Base-by-base conservation (phyloP, 192 early-diverging fungal species). In the Podila horticola region DNA sequence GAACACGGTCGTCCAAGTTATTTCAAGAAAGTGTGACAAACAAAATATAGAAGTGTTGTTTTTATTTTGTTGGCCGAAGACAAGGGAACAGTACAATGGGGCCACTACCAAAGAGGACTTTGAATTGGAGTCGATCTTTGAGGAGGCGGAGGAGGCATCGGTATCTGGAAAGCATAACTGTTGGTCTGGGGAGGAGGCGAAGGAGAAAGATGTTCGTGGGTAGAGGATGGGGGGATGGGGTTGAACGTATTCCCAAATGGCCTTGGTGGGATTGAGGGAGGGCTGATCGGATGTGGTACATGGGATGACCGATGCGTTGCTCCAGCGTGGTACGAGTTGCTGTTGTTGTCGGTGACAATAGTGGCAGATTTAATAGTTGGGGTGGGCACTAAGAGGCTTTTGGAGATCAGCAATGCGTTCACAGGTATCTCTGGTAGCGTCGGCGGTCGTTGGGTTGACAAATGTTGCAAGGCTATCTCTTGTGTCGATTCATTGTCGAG, bases 241-340 rank as follows among this genome's bases (percentile, higher is more conserved):
- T 60, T 60, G 58, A 60, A 60, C 30, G 10, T 60, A 60, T 60
- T 60, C 24, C 58, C 8, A 60, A 33, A 33, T 60, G 29, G 58
- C 58, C 58, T 60, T 60, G 58, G 58, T 60, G 58, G 58, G 58
- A 60, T 33, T 60, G 58, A 26, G 58, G 58, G 58, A 60, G 58
- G 58, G 58, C 24, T 60, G 58, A 60, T 60, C 29, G 58, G 58
- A 31, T 26, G 58, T 60, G 58, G 11, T 60, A 60, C 29, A 33
- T 60, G 24, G 58, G 58, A 60, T 60, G 29, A 60, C 30, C 29
- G 58, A 60, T 31, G 30, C 9, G 30, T 60, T 60, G 58, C 30
- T 60, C 58, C 58, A 60, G 58, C 58, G 28, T 60, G 58, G 58
- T 31, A 30, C 58, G 58, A 60, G 58, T 29, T 60, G 58, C 33